Evolutionary conservation across 2,329 filamentous ascomycete species (phyloP).

Genomic region (Botrytis fragariae): DNA sequence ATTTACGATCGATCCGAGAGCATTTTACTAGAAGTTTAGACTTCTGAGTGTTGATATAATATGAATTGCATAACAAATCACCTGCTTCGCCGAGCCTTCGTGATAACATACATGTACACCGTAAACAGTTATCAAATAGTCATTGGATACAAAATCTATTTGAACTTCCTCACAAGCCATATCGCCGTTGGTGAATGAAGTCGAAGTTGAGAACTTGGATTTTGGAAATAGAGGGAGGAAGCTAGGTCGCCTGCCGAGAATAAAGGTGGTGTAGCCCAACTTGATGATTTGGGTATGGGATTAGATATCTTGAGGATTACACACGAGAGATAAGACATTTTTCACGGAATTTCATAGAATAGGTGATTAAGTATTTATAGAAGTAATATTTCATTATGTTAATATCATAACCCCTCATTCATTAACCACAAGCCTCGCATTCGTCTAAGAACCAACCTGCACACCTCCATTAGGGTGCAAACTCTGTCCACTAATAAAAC

Average conservation of each 20-base stretch:
- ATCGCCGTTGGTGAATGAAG: not conserved
- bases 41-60: not conserved
- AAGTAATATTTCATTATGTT: not conserved
- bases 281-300: not conserved
- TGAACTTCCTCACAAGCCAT: not conserved
- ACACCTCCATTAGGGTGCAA: slow-evolving; percentile 62
- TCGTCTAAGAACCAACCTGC: slow-evolving; percentile 45
- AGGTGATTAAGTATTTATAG: not conserved
- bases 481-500: slow-evolving; percentile 71
- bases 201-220: not conserved
- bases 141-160: not conserved
- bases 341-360: rapidly evolving
- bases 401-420: not conserved
- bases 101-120: not conserved
- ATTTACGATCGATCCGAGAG: not conserved
- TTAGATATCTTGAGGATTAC: not conserved
- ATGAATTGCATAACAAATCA: not conserved
- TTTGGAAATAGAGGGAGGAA: not conserved
- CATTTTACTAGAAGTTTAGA: not conserved
- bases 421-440: not conserved
- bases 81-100: too few species aligned
- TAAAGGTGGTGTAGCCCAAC: not conserved
- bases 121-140: not conserved
- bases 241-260: not conserved
- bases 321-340: not conserved